These are phyloP conservation scores for Pezicula carpinea DNA, from an alignment of 2,329 filamentous ascomycete genomes.

Conservation along the genomic window DNA sequence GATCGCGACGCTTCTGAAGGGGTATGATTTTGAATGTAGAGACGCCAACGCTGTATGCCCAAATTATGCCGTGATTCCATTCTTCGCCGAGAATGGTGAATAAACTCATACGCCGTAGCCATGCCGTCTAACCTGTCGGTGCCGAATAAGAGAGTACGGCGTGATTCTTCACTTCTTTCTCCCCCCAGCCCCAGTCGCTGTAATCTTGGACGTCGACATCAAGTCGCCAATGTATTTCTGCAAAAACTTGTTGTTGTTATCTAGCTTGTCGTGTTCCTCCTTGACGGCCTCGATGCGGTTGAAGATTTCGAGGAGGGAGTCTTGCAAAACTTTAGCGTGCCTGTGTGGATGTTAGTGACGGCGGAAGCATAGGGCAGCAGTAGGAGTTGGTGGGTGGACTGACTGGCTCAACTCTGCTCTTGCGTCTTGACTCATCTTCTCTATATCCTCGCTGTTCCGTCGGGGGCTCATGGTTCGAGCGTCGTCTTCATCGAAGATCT, in stretches of 20 bases:
- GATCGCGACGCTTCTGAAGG: constrained; percentile 13
- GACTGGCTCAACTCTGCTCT: constrained; percentile 55
- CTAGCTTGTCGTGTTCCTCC: constrained; percentile 92
- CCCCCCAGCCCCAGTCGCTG: constrained; percentile 35
- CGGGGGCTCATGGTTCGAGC: constrained; percentile 92
- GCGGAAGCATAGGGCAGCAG: neutral
- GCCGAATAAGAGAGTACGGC: neutral
- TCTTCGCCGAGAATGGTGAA: constrained; percentile 5
- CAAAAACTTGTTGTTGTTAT: constrained; percentile 93
- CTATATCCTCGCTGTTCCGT: constrained; percentile 84
- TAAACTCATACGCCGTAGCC: constrained; percentile 15
- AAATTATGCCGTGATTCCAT: constrained; percentile 6
- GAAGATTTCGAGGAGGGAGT: constrained; percentile 82
- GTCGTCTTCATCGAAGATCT: constrained; percentile 72
- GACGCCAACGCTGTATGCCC: constrained; percentile 24
- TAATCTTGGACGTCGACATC: constrained; percentile 80
- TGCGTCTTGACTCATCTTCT: constrained; percentile 80
- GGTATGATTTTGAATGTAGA: constrained; percentile 20
- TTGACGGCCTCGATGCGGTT: constrained; percentile 93
- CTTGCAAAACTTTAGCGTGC: constrained; percentile 84
- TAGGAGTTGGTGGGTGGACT: constrained; percentile 32
- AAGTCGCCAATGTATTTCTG: constrained; percentile 98
- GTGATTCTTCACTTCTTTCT: constrained; percentile 7
- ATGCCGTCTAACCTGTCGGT: constrained; percentile 8
- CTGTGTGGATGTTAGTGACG: constrained; percentile 39